Evolutionary conservation across 2,329 filamentous ascomycete species (phyloP).

Genomic region (Colletotrichum sublineola): DNA sequence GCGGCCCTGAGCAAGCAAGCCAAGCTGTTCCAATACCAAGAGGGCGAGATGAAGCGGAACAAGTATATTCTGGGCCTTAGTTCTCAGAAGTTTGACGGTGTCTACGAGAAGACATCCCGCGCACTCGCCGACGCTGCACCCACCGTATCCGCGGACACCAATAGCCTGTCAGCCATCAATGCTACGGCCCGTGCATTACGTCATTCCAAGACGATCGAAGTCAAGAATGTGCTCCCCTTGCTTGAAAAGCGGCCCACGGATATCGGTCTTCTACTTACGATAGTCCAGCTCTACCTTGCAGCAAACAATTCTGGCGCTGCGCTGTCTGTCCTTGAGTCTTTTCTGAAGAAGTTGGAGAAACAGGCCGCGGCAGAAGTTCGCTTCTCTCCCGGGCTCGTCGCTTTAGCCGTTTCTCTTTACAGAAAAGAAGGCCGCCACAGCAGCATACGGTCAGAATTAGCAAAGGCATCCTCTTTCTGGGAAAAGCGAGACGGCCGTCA

Average conservation of each 20-base stretch:
- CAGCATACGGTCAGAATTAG: constrained; percentile 79
- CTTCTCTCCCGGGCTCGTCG: constrained; percentile 87
- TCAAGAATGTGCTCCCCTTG: constrained; percentile 77
- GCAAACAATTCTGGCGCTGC: constrained; percentile 80
- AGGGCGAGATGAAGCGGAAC: constrained; percentile 67
- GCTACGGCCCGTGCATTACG: constrained; percentile 72
- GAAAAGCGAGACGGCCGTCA: constrained; percentile 64
- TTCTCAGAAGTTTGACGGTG: constrained; percentile 76
- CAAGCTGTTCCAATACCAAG: constrained; percentile 80
- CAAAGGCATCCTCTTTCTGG: constrained; percentile 87
- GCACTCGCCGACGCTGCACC: constrained; percentile 52
- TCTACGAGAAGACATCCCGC: constrained; percentile 62
- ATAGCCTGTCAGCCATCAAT: constrained; percentile 64
- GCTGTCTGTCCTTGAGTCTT: constrained; percentile 79
- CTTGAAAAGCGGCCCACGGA: constrained; percentile 83
- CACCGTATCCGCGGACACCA: constrained; percentile 50
- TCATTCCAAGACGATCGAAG: constrained; percentile 70
- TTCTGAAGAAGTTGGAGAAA: constrained; percentile 78
- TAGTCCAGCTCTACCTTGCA: constrained; percentile 84
- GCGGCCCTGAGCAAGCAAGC: constrained; percentile 68
- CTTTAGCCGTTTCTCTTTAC: constrained; percentile 84
- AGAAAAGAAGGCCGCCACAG: constrained; percentile 79
- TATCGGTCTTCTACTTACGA: constrained; percentile 82
- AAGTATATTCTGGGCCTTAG: constrained; percentile 74
- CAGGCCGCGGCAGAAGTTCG: constrained; percentile 75